phyloP scores from a whole-genome alignment of 148 eudicot species.

The Rhododendron mucronatum region DNA sequence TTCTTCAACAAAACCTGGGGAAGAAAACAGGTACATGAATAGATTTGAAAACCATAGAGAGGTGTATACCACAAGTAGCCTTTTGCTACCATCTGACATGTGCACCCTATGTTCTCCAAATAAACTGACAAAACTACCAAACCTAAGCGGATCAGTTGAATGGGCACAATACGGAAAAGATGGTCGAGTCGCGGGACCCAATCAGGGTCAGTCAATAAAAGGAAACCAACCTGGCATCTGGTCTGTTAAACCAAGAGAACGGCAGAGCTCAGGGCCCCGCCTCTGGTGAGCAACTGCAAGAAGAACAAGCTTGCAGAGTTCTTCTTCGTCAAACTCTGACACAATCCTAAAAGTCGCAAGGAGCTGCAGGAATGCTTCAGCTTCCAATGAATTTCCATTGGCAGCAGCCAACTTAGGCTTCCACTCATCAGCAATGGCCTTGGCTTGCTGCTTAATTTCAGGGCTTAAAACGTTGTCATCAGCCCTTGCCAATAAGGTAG shows the following conservation, averaged over 20 bases:
- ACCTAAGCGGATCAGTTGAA: conserved; percentile 4
- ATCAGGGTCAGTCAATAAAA: conserved; percentile 43
- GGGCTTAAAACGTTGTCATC: conserved; percentile 40
- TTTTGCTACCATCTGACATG: not conserved
- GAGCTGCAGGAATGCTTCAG: conserved; percentile 62
- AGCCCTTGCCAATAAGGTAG: conserved; percentile 57
- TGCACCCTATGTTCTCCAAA: not conserved
- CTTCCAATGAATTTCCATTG: conserved; percentile 62
- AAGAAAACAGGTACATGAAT: not conserved
- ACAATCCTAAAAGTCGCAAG: conserved; percentile 68
- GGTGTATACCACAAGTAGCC: not conserved
- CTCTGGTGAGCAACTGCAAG: conserved; percentile 53
- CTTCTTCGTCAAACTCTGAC: conserved; percentile 56
- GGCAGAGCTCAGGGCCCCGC: conserved; percentile 76
- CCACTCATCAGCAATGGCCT: conserved; percentile 60
- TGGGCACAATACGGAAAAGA: conserved; percentile 3
- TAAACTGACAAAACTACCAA: not conserved
- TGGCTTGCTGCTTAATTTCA: conserved; percentile 58
- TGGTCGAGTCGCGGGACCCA: conserved; percentile 20
- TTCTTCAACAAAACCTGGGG: conserved; percentile 46
- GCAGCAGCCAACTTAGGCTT: conserved; percentile 61
- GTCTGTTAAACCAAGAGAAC: conserved; percentile 55
- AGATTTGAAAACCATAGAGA: not conserved
- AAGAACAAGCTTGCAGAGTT: conserved; percentile 67
- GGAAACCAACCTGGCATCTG: conserved; percentile 76